phyloP scores from a whole-genome alignment of 2,329 filamentous ascomycete species.

The Trichoderma sp. region DNA sequence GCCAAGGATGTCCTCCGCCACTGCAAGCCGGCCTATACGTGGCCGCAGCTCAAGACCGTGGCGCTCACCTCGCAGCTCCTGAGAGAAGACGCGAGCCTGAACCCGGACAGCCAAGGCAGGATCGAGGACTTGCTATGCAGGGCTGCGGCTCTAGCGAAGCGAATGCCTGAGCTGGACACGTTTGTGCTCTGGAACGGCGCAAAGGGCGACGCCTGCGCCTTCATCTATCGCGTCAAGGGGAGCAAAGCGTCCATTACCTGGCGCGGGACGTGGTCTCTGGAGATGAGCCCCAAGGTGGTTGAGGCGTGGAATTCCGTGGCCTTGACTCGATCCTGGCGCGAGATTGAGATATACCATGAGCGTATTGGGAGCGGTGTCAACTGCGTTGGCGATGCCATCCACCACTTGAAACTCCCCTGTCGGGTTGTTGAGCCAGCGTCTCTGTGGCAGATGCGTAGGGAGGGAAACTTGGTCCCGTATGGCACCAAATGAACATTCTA shows the following conservation, averaged over 20 bases:
- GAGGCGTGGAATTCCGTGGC: constrained; percentile 22
- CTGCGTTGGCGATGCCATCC: constrained; percentile 34
- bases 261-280: constrained; percentile 35
- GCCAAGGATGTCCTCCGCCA: constrained; percentile 29
- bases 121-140: constrained; percentile 29
- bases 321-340: constrained; percentile 1
- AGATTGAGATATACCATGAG: constrained; percentile 23
- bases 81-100: constrained; percentile 3
- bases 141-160: constrained; percentile 25
- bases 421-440: constrained; percentile 34
- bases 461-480: constrained; percentile 20
- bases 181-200: background rate
- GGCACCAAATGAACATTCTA: background rate
- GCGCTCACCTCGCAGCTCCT: constrained; percentile 35
- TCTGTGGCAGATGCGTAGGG: constrained; percentile 35
- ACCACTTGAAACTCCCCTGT: constrained; percentile 32
- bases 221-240: constrained; percentile 31
- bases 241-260: constrained; percentile 30
- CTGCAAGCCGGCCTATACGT: constrained; percentile 18
- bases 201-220: constrained; percentile 31
- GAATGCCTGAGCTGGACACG: constrained; percentile 28
- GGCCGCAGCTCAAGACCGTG: constrained; percentile 31
- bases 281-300: constrained; percentile 29
- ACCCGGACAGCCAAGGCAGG: constrained; percentile 17
- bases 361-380: constrained; percentile 16